Evolutionary conservation across 2,329 filamentous ascomycete species (phyloP).

Genomic region (Alternaria sp.): DNA sequence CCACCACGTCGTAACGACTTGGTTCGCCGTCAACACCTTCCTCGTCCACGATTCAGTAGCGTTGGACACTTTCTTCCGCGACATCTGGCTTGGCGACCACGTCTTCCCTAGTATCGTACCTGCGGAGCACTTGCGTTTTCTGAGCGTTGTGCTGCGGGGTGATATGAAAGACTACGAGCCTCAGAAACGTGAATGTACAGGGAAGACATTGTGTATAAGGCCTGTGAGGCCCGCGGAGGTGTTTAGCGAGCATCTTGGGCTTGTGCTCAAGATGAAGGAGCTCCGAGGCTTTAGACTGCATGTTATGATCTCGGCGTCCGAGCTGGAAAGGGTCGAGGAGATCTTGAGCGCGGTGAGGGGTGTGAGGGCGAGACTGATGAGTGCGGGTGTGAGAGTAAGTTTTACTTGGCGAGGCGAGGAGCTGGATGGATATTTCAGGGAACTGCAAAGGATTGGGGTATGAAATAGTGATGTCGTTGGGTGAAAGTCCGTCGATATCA

Average conservation of each 20-base stretch:
- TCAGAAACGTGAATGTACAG: neutral
- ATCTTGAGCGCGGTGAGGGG: neutral
- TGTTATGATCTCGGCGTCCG: neutral
- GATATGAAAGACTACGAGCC: neutral
- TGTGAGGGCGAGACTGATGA: neutral
- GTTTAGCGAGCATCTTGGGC: neutral
- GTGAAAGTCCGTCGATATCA: no score
- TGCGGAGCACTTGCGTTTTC: fast-evolving
- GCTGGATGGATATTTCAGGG: neutral
- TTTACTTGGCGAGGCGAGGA: neutral
- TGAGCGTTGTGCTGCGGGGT: neutral
- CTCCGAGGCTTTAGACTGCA: neutral
- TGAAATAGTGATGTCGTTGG: neutral
- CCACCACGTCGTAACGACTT: neutral
- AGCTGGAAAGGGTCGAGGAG: neutral
- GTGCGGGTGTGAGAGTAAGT: neutral
- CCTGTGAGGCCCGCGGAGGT: neutral
- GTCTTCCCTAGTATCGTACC: neutral
- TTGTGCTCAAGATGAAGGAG: neutral
- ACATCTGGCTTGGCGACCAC: neutral
- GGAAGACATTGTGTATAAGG: neutral
- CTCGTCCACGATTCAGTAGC: neutral
- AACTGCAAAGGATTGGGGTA: neutral
- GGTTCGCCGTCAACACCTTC: neutral
- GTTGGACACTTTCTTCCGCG: neutral